Evolutionary conservation across 306 rosid species (phyloP).

Genomic region (Corylus heterophylla): DNA sequence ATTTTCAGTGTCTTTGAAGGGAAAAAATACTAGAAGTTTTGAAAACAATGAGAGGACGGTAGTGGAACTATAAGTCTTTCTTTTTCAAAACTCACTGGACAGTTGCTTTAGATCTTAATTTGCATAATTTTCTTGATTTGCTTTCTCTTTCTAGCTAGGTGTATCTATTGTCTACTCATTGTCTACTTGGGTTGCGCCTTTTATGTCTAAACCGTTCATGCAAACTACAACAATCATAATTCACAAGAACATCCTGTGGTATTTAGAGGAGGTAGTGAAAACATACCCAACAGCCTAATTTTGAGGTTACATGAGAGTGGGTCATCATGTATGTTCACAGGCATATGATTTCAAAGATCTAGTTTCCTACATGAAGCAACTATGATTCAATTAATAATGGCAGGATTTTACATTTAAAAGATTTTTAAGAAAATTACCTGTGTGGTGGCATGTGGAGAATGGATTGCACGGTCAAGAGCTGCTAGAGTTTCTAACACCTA

Average conservation of each 20-base stretch:
- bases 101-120: too few species aligned
- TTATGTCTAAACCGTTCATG: too few species aligned
- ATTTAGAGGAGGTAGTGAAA: background rate
- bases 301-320: background rate
- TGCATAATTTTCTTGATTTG: too few species aligned
- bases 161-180: too few species aligned
- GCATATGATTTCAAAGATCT: background rate
- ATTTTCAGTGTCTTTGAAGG: too few species aligned
- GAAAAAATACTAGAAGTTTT: too few species aligned
- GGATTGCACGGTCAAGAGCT: conserved; percentile 93
- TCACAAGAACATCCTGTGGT: background rate
- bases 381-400: conserved; percentile 14
- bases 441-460: conserved; percentile 96
- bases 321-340: background rate
- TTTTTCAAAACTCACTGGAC: too few species aligned
- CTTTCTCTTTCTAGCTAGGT: too few species aligned
- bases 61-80: too few species aligned
- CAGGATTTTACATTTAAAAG: conserved; percentile 9
- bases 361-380: background rate
- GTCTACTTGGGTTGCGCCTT: too few species aligned
- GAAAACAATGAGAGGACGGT: too few species aligned
- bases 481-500: conserved; percentile 97
- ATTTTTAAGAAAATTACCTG: conserved; percentile 56
- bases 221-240: background rate
- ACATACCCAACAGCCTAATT: background rate